Base-by-base conservation (phyloP, 495 filamentous ascomycete genomes). In the Aspergillus taichungensis region DNA sequence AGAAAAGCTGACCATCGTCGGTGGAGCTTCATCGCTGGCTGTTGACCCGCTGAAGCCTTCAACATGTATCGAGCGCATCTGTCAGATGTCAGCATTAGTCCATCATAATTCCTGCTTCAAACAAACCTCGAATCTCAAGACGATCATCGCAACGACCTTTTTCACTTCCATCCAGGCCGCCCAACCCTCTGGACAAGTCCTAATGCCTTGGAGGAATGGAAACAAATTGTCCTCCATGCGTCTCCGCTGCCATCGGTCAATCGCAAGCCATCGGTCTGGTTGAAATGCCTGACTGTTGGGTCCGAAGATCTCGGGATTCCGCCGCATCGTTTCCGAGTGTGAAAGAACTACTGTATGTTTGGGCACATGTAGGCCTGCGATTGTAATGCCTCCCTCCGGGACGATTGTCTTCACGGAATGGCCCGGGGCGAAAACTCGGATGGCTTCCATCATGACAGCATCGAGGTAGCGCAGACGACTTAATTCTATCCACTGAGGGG, bases 241-340 rank as follows among this genome's bases (percentile, higher is more conserved):
- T 8, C 10, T 12, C 2, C 40, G 37, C 3, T 36, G 43, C 7
- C 34, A 46, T 2, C 1, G 13, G 30, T 42, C 30, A 6, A 39
- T 31, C 30, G 8, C 35, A 6, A 78, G 61, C 76, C 76, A 81
- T 30, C 76, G 54, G 44, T 75, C 76, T 0, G 78, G 77, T 2
- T 69, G 56, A 42, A 75, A 81, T 3, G 48, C 30, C 38, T 69
- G 56, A 3, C 61, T 61, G 45, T 78, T 71, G 10, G 60, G 53
- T 1, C 77, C 78, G 42, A 68, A 81, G 0, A 77, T 47, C 6
- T 52, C 51, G 8, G 51, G 51, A 27, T 67, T 45, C 8, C 62
- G 51, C n/a, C 60, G 49, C 3, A 60, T n/a, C 3, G 46, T 54
- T 27, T 54, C 53, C 0, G 53, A 37, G 37, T 55, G 57, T 39